These are phyloP conservation scores for Phytophthora hibernalis DNA, from an alignment of 352 stramenopile genomes.

Conservation along the genomic window DNA sequence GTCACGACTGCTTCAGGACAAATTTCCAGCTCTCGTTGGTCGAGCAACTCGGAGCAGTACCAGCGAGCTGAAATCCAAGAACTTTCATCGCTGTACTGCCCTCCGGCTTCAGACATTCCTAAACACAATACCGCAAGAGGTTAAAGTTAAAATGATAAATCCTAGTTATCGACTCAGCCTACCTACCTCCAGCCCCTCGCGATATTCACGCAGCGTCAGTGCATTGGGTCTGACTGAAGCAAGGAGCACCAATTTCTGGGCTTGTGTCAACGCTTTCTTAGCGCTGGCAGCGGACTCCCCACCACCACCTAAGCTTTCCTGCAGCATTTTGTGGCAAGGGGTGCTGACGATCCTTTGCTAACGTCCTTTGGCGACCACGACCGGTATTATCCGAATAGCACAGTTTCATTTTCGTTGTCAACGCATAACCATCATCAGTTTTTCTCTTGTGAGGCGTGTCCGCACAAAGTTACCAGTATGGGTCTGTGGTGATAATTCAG, in stretches of 20 bases:
- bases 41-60: conserved; percentile 57
- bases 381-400: conserved; percentile 21
- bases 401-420: conserved; percentile 1
- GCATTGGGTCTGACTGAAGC: conserved; percentile 58
- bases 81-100: conserved; percentile 65
- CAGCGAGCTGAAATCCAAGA: conserved; percentile 73
- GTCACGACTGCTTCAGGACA: conserved; percentile 61
- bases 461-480: too few species aligned
- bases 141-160: not conserved
- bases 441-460: too few species aligned
- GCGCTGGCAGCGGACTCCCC: conserved; percentile 51
- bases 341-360: conserved; percentile 7
- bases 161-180: not conserved
- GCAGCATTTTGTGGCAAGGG: conserved; percentile 39
- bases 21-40: conserved; percentile 71
- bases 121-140: not conserved
- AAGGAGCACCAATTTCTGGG: conserved; percentile 69
- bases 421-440: too few species aligned
- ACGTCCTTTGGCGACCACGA: conserved; percentile 20
- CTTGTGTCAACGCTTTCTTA: conserved; percentile 63
- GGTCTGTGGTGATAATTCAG: too few species aligned
- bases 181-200: conserved; percentile 60
- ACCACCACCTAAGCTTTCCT: conserved; percentile 51
- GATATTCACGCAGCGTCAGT: conserved; percentile 67
- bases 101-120: conserved; percentile 79